Evolutionary conservation across 2,329 filamentous ascomycete genomes (phyloP), one percentile per base, ranked within the genome.

Genomic region (Lecanosticta acicola): DNA sequence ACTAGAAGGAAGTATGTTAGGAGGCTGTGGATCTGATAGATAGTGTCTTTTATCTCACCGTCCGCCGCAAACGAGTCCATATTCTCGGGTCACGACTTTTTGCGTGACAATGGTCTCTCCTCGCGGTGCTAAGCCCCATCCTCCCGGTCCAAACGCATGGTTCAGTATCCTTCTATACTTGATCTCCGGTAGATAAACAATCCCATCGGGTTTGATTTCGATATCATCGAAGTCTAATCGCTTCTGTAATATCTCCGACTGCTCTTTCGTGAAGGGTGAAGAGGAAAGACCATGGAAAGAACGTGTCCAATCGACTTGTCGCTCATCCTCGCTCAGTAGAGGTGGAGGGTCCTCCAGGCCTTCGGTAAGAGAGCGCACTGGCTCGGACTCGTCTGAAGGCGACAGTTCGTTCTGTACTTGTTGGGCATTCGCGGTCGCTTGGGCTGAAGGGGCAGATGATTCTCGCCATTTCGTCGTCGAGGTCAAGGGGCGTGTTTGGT

Each of bases 191-290:
- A 98, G 74, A 66, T 97, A 98, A 49, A 97, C 74, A 57, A 98
- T 91, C 26, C 93, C 93, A 71, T 98, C 93, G 24, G 93, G 91
- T 73, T 98, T 98, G 64, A 98, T 85, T 73, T 98, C 93, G 45
- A 98, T 83, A 68, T 97, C 91, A 39, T 83, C 77, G 0, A 78
- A 70, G 43, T 80, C 71, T 10, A 94, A 66, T 1, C 83, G 81
- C 46, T 78, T 73, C 51, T 85, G 77, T 38, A 96, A 75, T 16
- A 87, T 76, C 13, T 80, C 75, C 8, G 79, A 76, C 43, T 84
- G 78, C 67, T 89, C 83, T 37, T 80, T 71, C 3, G 81, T 73
- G 66, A 95, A 94, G 0, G 87, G 77, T 26, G 73, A 72, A 0
- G 77, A 75, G 29, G 83, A 84, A 14, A 95, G 78, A 10, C 87